Conservation (phyloP, 2,329 filamentous ascomycete species). For the Aspergillus glaucus region DNA sequence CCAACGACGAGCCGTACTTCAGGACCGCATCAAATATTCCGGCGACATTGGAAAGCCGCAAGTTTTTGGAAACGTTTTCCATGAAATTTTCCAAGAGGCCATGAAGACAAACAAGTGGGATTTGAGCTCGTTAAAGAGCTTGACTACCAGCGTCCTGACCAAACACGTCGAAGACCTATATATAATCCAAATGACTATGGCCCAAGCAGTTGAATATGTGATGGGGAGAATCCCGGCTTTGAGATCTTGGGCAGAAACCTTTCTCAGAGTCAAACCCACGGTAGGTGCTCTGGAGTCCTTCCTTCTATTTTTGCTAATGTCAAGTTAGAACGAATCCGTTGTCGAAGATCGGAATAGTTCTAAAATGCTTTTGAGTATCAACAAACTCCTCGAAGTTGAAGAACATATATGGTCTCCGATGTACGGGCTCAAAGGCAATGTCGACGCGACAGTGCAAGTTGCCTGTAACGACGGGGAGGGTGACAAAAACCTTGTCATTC, state of each 20-base stretch:
- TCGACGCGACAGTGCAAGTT: slow-evolving; percentile 92
- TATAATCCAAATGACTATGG: slow-evolving; percentile 69
- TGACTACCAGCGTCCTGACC: slow-evolving; percentile 64
- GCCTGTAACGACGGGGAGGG: slow-evolving; percentile 66
- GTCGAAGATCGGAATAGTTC: slow-evolving; percentile 74
- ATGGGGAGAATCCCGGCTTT: slow-evolving; percentile 77
- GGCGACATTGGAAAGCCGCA: slow-evolving; percentile 72
- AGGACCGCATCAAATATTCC: slow-evolving; percentile 90
- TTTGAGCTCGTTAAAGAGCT: slow-evolving; percentile 55
- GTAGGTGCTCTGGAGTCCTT: slow-evolving; percentile 37
- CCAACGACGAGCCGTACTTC: slow-evolving; percentile 80
- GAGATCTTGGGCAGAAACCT: slow-evolving; percentile 74
- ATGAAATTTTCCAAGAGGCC: slow-evolving; percentile 92
- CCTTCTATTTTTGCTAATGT: slow-evolving; percentile 20
- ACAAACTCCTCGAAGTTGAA: slow-evolving; percentile 90
- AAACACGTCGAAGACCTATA: slow-evolving; percentile 85
- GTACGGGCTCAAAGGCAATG: slow-evolving; percentile 95
- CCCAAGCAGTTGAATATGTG: slow-evolving; percentile 71
- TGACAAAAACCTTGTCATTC: slow-evolving; percentile 68
- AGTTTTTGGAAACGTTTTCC: slow-evolving; percentile 87
- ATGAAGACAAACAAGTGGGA: slow-evolving; percentile 80
- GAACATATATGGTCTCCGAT: slow-evolving; percentile 98
- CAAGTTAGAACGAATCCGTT: slow-evolving; percentile 56
- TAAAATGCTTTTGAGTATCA: slow-evolving; percentile 74
- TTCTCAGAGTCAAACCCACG: slow-evolving; percentile 65